Evolutionary conservation across 164 flowering plant species (phyloP).

Genomic region (Houttuynia cordata): DNA sequence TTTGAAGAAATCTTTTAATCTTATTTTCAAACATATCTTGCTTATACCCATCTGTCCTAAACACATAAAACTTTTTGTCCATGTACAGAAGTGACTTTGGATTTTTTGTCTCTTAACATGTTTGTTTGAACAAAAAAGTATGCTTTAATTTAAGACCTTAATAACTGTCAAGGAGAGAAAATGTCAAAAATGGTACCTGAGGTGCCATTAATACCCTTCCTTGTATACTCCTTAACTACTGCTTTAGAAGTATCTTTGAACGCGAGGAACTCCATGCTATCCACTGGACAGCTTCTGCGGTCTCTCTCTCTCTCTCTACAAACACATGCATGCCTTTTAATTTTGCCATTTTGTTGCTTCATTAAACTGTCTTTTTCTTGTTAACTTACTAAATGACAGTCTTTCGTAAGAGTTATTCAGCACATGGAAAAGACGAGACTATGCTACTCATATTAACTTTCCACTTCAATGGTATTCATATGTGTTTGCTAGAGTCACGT

Average conservation of each 20-base stretch:
- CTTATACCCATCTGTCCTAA: background rate
- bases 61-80: background rate
- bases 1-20: background rate
- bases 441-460: no score
- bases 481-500: no score
- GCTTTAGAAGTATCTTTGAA: conserved; percentile 67
- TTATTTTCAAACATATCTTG: background rate
- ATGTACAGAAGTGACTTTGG: background rate
- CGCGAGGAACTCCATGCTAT: conserved; percentile 63
- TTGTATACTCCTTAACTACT: conserved; percentile 21
- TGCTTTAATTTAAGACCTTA: background rate
- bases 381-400: background rate
- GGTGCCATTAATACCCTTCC: background rate
- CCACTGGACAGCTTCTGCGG: conserved; percentile 82
- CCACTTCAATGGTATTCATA: no score
- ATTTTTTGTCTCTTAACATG: background rate
- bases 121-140: background rate
- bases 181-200: background rate
- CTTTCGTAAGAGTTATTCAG: background rate
- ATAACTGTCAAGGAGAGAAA: no score
- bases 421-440: background rate
- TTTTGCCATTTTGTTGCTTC: background rate
- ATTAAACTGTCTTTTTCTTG: background rate
- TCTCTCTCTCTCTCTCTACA: conserved; percentile 26
- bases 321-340: background rate